Percentiles rank a stretch among this genome's conserved stretches.
Conservation (phyloP, 2,329 filamentous ascomycete species). For the Phyllosticta citriasiana region DNA sequence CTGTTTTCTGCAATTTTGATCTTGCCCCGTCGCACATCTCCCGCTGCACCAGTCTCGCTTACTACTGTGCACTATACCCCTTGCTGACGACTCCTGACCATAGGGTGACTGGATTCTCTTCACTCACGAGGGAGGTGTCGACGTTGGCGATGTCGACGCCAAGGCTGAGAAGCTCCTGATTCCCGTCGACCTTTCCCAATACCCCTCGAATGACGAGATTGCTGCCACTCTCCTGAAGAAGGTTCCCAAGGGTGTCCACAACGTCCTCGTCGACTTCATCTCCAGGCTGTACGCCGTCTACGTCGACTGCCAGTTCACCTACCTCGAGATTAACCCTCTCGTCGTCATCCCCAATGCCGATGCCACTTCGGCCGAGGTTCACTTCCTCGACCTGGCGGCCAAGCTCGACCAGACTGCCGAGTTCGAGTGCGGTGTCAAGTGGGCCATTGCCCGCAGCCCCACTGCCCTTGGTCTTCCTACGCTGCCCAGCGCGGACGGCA, state of each 20-base stretch:
- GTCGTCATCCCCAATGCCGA: constrained; percentile 94
- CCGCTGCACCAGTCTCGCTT: background rate
- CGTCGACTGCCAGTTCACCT: constrained; percentile 99
- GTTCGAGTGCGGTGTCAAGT: constrained; percentile 98
- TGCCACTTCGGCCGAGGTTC: constrained; percentile 82
- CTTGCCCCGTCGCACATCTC: constrained; percentile 5
- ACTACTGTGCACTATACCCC: background rate
- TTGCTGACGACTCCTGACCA: constrained; percentile 12
- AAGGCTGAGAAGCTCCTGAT: constrained; percentile 99
- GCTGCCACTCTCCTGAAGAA: constrained; percentile 78
- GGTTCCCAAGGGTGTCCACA: constrained; percentile 91
- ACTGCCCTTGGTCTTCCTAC: constrained; percentile 75
- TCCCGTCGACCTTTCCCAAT: constrained; percentile 87
- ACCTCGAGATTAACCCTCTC: constrained; percentile 98
- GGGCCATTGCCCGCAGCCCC: constrained; percentile 90
- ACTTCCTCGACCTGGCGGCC: constrained; percentile 97
- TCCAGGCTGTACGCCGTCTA: constrained; percentile 96
- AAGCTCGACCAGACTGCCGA: constrained; percentile 99
- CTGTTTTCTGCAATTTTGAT: background rate
- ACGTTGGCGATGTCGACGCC: constrained; percentile 96
- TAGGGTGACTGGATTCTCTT: constrained; percentile 99
- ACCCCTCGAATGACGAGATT: constrained; percentile 92
- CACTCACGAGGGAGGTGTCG: constrained; percentile 98
- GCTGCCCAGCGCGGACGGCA: constrained; percentile 50
- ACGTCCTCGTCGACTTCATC: constrained; percentile 98